Percentiles rank a stretch among this genome's conserved stretches.
Evolutionary conservation across 352 stramenopile genomes (phyloP).

Genomic region (Phytophthora sp.): DNA sequence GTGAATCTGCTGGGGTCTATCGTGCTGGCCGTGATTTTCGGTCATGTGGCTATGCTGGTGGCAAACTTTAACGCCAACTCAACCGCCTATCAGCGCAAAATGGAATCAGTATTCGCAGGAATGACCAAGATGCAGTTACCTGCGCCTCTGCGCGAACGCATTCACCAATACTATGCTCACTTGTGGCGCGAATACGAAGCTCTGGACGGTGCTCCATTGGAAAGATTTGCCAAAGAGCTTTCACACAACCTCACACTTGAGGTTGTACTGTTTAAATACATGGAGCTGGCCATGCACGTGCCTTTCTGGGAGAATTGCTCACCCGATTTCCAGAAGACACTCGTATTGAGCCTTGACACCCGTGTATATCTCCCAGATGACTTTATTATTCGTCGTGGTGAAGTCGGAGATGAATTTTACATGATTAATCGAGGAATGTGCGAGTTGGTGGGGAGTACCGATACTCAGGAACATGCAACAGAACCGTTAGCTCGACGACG

Average conservation of each 20-base stretch:
- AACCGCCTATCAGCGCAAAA: constrained; percentile 59
- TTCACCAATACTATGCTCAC: constrained; percentile 78
- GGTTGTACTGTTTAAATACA: constrained; percentile 78
- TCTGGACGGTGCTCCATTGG: constrained; percentile 54
- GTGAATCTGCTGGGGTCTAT: constrained; percentile 53
- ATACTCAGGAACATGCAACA: constrained; percentile 34
- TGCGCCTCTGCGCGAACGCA: constrained; percentile 49
- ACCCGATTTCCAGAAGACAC: constrained; percentile 61
- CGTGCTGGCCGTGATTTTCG: constrained; percentile 61
- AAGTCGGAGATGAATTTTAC: constrained; percentile 62
- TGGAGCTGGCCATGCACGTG: constrained; percentile 55
- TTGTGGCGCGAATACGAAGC: constrained; percentile 73
- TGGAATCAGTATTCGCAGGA: constrained; percentile 56
- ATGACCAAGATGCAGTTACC: constrained; percentile 67
- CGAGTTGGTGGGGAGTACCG: constrained; percentile 38
- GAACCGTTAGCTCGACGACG: constrained; percentile 27
- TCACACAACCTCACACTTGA: constrained; percentile 69
- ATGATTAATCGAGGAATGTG: constrained; percentile 66
- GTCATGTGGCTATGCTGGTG: constrained; percentile 63
- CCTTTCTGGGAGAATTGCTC: constrained; percentile 52
- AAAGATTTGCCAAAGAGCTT: constrained; percentile 58
- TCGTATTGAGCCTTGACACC: constrained; percentile 52
- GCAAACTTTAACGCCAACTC: constrained; percentile 63
- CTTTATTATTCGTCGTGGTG: constrained; percentile 58
- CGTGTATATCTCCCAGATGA: constrained; percentile 69